Evolutionary conservation across 148 eudicot species (phyloP), one percentile per base, ranked within the genome.

Genomic region (Silene uniflora): DNA sequence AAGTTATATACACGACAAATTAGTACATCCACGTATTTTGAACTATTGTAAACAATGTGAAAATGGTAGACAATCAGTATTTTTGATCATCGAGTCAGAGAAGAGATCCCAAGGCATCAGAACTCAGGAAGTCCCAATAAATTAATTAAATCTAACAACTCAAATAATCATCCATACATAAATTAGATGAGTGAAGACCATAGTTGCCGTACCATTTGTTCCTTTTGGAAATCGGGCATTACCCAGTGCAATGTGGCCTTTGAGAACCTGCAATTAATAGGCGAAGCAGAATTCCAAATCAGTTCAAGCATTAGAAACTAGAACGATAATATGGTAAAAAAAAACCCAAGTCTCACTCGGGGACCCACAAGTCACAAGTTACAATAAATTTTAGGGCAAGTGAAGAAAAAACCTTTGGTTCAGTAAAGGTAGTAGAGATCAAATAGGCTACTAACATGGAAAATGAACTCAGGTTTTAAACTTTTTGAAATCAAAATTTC

Each of bases 171-270:
- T 14, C 19, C 6, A 54, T 24, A 22, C 0, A 46, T 11, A 71
- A 11, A 71, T 22, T 61, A 61, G 65, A 61, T 14, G 62, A 71
- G 22, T 7, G 18, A 65, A 77, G 32, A 77, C 65, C 19, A 67
- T 17, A 72, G 64, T 55, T 47, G n/a, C 72, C 44, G 25, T 91
- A 94, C 98, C 97, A 76, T 81, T 90, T 52, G 96, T 90, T 88
- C 98, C 98, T 85, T 84, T 89, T 3, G 97, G 97, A 88, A 95
- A 95, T 79, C 90, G 80, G 74, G 98, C 98, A 87, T 79, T 84
- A 32, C 88, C 97, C 87, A 95, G 72, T 32, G 88, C 86, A 77
- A 95, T 88, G 75, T 95, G 98, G 60, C 98, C 96, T 86, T 90
- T 89, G 62, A 95, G 91, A 83, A 95, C 98, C 98, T 95, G 88